phyloP scores from a whole-genome alignment of 805 yeast genomes.

The Wickerhamomyces sydowiorum region DNA sequence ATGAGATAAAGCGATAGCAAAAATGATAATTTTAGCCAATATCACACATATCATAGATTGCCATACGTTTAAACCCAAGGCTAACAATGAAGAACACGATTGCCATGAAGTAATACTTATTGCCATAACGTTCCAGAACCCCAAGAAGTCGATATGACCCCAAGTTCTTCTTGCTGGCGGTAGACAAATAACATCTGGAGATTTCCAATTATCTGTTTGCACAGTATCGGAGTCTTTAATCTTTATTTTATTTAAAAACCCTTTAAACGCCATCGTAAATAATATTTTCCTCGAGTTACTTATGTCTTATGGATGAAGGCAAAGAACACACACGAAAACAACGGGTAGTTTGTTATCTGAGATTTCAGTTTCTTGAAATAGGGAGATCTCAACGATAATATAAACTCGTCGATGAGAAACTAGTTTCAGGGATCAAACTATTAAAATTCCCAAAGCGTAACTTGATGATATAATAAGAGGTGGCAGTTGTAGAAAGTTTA shows the following conservation, averaged over 20 bases:
- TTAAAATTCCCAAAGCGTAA: too few relatives aligned
- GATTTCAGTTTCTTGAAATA: too few relatives aligned
- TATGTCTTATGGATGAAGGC: too few relatives aligned
- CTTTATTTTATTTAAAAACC: slow-evolving; percentile 8
- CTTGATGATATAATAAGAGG: too few relatives aligned
- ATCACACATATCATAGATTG: slow-evolving; percentile 38
- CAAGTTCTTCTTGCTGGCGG: slow-evolving; percentile 41
- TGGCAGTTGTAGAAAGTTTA: too few relatives aligned
- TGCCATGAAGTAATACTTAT: slow-evolving; percentile 36
- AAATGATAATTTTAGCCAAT: slow-evolving; percentile 35
- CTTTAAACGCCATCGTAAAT: not conserved
- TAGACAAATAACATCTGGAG: slow-evolving; percentile 38
- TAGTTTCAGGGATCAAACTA: too few relatives aligned
- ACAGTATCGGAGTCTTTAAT: slow-evolving; percentile 17
- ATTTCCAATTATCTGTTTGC: slow-evolving; percentile 23
- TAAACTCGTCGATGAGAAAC: too few relatives aligned
- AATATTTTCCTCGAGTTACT: not conserved
- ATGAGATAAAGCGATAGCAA: slow-evolving; percentile 34
- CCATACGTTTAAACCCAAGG: slow-evolving; percentile 38
- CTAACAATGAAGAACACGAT: slow-evolving; percentile 34
- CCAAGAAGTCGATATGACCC: slow-evolving; percentile 36
- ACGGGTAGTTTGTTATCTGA: too few relatives aligned
- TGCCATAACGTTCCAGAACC: slow-evolving; percentile 37
- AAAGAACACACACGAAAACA: too few relatives aligned
- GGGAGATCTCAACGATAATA: too few relatives aligned